Base-by-base conservation (phyloP, 1,139 yeast genomes). In the Taphrina pruni region DNA sequence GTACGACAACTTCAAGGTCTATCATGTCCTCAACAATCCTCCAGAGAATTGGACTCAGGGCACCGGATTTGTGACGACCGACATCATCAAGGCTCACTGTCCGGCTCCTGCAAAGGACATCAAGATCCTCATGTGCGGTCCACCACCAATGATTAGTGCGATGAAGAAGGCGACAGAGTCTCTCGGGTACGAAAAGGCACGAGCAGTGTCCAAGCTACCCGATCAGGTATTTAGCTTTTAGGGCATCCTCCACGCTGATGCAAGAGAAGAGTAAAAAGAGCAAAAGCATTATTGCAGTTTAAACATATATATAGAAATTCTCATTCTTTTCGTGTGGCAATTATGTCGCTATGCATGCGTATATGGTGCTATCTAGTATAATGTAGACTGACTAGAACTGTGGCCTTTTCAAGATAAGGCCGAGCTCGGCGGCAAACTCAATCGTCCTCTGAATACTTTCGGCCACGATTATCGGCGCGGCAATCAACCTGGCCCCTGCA, bases 191-290 rank as follows among this genome's bases (percentile, higher is more conserved):
- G 85, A 85, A 69, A 92, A 91, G 85, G 93, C 97, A 70, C 89
- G 87, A 80, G 95, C 97, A 4, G 92, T 93, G 48, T 88, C 96
- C 66, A 92, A 92, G 81, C 85, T 90, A 76, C 96, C 92, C 70
- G 98, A 95, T 80, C 96, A 92, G 81, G 90, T 93, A 45, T 94
- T 94, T 81, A 89, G 89, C 41, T 92, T 92, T 77, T 92, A 84
- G 26, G n/a, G n/a, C n/a, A n/a, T n/a, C n/a, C n/a, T n/a, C n/a
- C n/a, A 77, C 41, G 11, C 11, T 11, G 11, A 8, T 38, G 17
- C 7, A 51, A 46, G 8, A 14, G 43, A 9, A 39, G 43, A 6
- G 3, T 39, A 6, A 14, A 6, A 39, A 14, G 6, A 2, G 4
- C 4, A 4, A 26, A 26, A 26, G 32, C 32, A 26, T 26, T 26